These are phyloP conservation scores for Hibiscus trionum DNA, from an alignment of 345 rosid species.

Conservation along the genomic window DNA sequence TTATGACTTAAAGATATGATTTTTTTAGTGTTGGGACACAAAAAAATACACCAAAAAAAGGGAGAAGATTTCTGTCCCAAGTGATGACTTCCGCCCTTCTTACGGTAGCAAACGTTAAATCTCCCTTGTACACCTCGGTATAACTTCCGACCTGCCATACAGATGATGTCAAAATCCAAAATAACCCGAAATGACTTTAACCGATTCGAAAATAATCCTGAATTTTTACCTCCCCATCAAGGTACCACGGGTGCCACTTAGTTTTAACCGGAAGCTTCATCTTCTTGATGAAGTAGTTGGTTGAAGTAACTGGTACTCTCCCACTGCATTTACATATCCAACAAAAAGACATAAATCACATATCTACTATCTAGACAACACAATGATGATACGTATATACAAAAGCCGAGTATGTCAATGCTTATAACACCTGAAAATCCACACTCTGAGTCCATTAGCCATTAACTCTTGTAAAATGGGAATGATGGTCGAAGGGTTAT, in stretches of 20 bases:
- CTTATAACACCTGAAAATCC: conserved; percentile 54
- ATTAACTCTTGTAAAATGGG: conserved; percentile 51
- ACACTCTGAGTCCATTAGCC: conserved; percentile 47
- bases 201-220: no score
- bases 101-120: conserved; percentile 64
- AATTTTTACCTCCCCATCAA: conserved; percentile 41
- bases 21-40: no score
- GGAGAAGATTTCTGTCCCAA: no score
- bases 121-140: conserved; percentile 63
- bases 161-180: neutral
- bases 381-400: neutral
- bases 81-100: conserved; percentile 57
- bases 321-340: conserved; percentile 40
- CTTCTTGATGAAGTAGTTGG: conserved; percentile 49
- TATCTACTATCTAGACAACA: neutral
- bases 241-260: conserved; percentile 81
- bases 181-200: neutral
- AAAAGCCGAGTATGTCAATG: neutral
- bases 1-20: no score
- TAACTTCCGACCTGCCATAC: conserved; percentile 61
- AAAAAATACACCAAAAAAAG: no score
- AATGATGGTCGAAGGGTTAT: conserved; percentile 64
- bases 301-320: conserved; percentile 76
- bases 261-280: conserved; percentile 52
- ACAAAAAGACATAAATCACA: neutral